phyloP scores from a whole-genome alignment of 1,284 basidiomycete genomes.

The Takashimella koratensis region DNA sequence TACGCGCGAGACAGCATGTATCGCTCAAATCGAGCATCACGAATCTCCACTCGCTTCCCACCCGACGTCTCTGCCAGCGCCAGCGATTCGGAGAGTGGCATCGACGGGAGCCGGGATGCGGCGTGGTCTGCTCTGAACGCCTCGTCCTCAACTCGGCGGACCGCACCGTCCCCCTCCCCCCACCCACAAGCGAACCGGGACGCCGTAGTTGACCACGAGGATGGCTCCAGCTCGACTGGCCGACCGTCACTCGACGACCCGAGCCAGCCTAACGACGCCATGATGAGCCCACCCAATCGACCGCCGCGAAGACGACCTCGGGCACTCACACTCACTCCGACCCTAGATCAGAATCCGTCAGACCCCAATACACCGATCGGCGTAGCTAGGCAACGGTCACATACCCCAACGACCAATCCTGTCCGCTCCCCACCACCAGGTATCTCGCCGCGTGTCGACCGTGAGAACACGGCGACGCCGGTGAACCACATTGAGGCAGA shows the following conservation, averaged over 20 bases:
- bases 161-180: background rate
- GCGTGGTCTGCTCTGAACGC: background rate
- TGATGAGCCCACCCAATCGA: background rate
- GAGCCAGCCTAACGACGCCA: no score
- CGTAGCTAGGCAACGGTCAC: background rate
- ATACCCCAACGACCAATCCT: background rate
- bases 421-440: background rate
- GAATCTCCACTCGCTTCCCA: background rate
- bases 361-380: background rate
- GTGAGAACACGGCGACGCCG: background rate
- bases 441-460: no score
- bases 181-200: no score
- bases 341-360: background rate
- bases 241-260: no score
- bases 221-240: no score
- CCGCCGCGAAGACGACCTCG: background rate
- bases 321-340: background rate
- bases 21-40: background rate
- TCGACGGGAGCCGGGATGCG: background rate
- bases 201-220: no score
- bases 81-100: background rate
- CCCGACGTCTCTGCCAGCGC: background rate
- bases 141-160: background rate
- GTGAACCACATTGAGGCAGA: background rate
- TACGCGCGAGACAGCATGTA: slow-evolving; percentile 43